Percentiles rank a stretch among this genome's conserved stretches.
These are phyloP conservation scores for Niebla homalea DNA, from an alignment of 495 filamentous ascomycete species.

Conservation along the genomic window DNA sequence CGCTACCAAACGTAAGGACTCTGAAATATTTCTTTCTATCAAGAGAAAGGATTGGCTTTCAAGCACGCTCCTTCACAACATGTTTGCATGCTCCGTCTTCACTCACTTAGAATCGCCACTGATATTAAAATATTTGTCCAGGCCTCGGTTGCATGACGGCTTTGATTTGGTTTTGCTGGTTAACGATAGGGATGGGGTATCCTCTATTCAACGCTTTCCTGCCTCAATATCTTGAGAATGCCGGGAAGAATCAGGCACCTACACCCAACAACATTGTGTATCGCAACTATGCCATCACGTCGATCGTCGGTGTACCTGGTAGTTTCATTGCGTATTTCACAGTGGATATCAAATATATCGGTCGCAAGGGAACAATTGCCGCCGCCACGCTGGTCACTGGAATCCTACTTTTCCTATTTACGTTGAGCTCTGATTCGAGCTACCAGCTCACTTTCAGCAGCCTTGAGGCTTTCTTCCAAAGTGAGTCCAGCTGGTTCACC, in stretches of 20 bases:
- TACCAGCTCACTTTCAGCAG: constrained; percentile 39
- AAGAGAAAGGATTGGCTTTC: too few relatives aligned
- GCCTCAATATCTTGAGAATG: constrained; percentile 40
- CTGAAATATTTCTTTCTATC: too few relatives aligned
- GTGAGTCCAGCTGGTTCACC: neutral
- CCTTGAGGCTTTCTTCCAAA: constrained; percentile 47
- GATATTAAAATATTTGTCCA: too few relatives aligned
- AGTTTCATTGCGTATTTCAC: constrained; percentile 41
- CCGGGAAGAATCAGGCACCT: constrained; percentile 20
- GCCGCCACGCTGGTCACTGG: constrained; percentile 40
- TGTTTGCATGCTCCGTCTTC: too few relatives aligned
- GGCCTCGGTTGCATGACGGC: constrained; percentile 16
- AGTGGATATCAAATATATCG: constrained; percentile 45
- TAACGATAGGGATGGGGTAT: constrained; percentile 44
- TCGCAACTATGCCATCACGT: constrained; percentile 48
- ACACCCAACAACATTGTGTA: constrained; percentile 37
- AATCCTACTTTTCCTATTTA: constrained; percentile 48
- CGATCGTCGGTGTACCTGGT: constrained; percentile 44
- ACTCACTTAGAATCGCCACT: too few relatives aligned
- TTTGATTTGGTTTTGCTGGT: constrained; percentile 44
- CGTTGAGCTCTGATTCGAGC: constrained; percentile 31
- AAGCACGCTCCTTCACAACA: too few relatives aligned
- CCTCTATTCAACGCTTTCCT: constrained; percentile 48
- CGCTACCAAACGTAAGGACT: constrained; percentile 27
- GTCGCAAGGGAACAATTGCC: constrained; percentile 47